phyloP scores from a whole-genome alignment of 1,284 basidiomycete species.

The Porphyrellus sp. region DNA sequence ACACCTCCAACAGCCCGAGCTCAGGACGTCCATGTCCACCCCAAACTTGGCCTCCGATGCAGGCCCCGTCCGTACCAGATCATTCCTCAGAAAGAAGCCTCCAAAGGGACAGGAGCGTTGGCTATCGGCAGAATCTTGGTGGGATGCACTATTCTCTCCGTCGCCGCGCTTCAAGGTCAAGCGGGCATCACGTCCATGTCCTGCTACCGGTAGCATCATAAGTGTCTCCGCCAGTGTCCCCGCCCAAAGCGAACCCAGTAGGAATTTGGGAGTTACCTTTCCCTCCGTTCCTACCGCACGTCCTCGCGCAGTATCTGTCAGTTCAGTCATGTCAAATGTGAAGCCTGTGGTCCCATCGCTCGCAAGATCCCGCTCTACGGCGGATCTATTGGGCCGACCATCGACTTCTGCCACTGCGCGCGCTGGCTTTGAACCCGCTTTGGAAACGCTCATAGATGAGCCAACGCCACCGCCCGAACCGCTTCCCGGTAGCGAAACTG shows the following conservation, averaged over 20 bases:
- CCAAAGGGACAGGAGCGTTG: slow-evolving; percentile 54
- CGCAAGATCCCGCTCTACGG: slow-evolving; percentile 48
- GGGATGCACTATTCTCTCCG: slow-evolving; percentile 71
- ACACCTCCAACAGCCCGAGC: slow-evolving; percentile 13
- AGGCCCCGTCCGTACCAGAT: neutral
- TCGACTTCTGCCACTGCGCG: slow-evolving; percentile 7
- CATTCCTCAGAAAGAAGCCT: slow-evolving; percentile 11
- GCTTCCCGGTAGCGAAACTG: slow-evolving; percentile 50
- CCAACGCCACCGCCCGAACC: slow-evolving; percentile 19
- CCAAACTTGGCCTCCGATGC: slow-evolving; percentile 50
- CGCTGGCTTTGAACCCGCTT: slow-evolving; percentile 21
- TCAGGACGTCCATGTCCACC: slow-evolving; percentile 55
- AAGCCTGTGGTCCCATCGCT: slow-evolving; percentile 39
- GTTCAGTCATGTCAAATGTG: slow-evolving; percentile 5
- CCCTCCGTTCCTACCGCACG: slow-evolving; percentile 13
- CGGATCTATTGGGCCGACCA: slow-evolving; percentile 29
- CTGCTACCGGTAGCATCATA: slow-evolving; percentile 36
- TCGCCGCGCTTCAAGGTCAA: slow-evolving; percentile 60
- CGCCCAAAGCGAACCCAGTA: slow-evolving; percentile 20
- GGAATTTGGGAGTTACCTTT: slow-evolving; percentile 2
- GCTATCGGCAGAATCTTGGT: slow-evolving; percentile 74
- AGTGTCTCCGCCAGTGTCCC: slow-evolving; percentile 54
- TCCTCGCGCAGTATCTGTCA: slow-evolving; percentile 25
- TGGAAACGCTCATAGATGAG: slow-evolving; percentile 22
- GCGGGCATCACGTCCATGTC: slow-evolving; percentile 14